Percentiles rank a stretch among this genome's conserved stretches.
phyloP scores from a whole-genome alignment of 1,284 basidiomycete genomes.

The Tilletiaria anomala region DNA sequence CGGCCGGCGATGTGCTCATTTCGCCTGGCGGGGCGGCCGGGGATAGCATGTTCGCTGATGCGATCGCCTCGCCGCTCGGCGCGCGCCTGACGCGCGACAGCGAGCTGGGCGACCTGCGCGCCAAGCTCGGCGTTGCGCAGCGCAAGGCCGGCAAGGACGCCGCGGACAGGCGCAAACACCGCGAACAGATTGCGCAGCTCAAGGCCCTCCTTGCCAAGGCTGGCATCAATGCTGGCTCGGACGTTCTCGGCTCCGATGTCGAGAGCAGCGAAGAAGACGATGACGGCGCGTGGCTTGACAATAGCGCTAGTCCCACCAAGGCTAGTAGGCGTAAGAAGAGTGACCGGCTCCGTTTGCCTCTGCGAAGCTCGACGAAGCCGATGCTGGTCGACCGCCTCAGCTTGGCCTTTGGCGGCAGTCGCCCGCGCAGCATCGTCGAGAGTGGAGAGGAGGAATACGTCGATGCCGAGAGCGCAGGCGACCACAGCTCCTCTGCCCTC shows the following conservation, averaged over 20 bases:
- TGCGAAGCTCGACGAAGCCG: too few relatives aligned
- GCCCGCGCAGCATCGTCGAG: too few relatives aligned
- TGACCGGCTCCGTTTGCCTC: too few relatives aligned
- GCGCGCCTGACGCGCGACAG: slow-evolving; percentile 15
- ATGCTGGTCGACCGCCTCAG: too few relatives aligned
- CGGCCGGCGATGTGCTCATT: not conserved
- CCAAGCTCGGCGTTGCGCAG: slow-evolving; percentile 27
- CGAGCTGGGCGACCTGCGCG: slow-evolving; percentile 25
- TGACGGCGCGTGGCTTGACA: too few relatives aligned
- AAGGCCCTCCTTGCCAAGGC: slow-evolving; percentile 18
- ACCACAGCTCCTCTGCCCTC: too few relatives aligned
- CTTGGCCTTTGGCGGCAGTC: too few relatives aligned
- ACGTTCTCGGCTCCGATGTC: slow-evolving; percentile 14
- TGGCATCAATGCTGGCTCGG: slow-evolving; percentile 16
- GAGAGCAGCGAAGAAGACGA: slow-evolving; percentile 25
- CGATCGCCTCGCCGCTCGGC: slow-evolving; percentile 14
- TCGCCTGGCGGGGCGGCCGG: not conserved
- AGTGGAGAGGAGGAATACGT: too few relatives aligned
- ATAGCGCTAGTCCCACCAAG: too few relatives aligned
- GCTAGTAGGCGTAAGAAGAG: too few relatives aligned
- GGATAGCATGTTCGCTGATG: too few relatives aligned
- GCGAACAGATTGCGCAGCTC: slow-evolving; percentile 27
- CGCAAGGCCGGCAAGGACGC: slow-evolving; percentile 31
- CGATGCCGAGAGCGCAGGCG: too few relatives aligned
- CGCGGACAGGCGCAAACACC: slow-evolving; percentile 25